Conservation (phyloP, 441 rosid species). For the Erodium texanum region DNA sequence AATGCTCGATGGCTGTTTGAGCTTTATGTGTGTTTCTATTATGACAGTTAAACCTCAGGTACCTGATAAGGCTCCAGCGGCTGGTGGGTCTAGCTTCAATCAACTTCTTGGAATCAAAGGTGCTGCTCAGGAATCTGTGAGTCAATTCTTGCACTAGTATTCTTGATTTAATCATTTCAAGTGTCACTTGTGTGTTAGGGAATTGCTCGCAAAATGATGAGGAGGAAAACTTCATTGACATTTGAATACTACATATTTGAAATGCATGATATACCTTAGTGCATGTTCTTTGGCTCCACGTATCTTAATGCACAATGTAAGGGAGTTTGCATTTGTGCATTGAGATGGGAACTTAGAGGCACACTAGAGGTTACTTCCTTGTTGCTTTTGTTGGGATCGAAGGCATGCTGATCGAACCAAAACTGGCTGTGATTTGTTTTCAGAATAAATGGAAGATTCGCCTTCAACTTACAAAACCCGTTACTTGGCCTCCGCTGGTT, state of each 20-base stretch:
- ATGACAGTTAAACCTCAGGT: constrained; percentile 48
- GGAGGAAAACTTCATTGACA: too few relatives aligned
- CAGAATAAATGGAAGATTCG: constrained; percentile 98
- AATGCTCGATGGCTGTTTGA: neutral
- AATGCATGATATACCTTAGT: too few relatives aligned
- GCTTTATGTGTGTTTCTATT: constrained; percentile 4
- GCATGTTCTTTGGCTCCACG: too few relatives aligned
- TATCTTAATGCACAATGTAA: too few relatives aligned
- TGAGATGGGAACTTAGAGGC: too few relatives aligned
- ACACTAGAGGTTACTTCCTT: neutral
- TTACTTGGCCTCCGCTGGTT: constrained; percentile 95
- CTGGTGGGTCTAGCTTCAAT: constrained; percentile 68
- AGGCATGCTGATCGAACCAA: neutral
- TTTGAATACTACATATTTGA: too few relatives aligned
- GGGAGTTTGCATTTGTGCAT: too few relatives aligned
- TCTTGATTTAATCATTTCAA: neutral
- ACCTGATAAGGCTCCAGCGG: constrained; percentile 64
- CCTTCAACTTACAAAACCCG: constrained; percentile 93
- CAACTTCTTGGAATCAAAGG: constrained; percentile 98
- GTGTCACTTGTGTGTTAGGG: neutral
- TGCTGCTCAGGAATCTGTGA: constrained; percentile 82
- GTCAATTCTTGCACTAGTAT: constrained; percentile 6
- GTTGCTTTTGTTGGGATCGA: too few relatives aligned
- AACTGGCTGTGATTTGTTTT: constrained; percentile 12
- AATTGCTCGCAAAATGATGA: too few relatives aligned